Base-by-base conservation (phyloP, 2,329 filamentous ascomycete species). In the Diaporthe humulicola region DNA sequence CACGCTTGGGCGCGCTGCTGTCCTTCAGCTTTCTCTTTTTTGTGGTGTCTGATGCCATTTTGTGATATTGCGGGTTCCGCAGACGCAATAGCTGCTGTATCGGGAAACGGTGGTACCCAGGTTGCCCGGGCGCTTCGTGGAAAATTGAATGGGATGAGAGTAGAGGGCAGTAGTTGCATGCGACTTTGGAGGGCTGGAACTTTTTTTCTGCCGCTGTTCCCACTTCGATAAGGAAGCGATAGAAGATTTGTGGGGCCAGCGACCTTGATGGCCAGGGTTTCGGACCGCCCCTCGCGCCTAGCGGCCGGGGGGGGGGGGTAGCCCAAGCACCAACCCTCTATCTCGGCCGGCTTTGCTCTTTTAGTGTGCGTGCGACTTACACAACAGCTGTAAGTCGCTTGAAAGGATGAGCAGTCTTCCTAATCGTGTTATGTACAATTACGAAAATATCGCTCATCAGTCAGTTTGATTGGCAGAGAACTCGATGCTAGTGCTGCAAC, bases 21-120 rank as follows among this genome's bases (percentile, higher is more conserved):
- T 83, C 82, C 77, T 82, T 82, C 64, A 82, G 75, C 76, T 84
- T 84, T 48, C 83, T 79, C 80, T 84, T 84, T 73, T 83, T 84
- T 79, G 79, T 80, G 60, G 76, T 74, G 52, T 81, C 79, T 77
- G 80, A 78, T 10, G 77, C 81, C 81, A 82, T 80, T 30, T 71
- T 82, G 78, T 67, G 67, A 74, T 66, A 45, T 74, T 17, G 36
- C 19, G 33, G 14, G 64, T 57, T 57, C 76, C 28, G 57, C 38
- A 61, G 22, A 9, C 22, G 28, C 58, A 28, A 25, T n/a, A 38
- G 42, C 8, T 69, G 33, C 10, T 33, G 22, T 56, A 6, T 52
- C 36, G 42, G 33, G 28, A 42, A 57, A 40, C 36, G 36, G 56
- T 14, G 2, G 38, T n/a, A 19, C 17, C 38, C 12, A 22, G 38